Base-by-base conservation (phyloP, 2,329 filamentous ascomycete genomes). In the Teratosphaeria pseudoeucalypti region DNA sequence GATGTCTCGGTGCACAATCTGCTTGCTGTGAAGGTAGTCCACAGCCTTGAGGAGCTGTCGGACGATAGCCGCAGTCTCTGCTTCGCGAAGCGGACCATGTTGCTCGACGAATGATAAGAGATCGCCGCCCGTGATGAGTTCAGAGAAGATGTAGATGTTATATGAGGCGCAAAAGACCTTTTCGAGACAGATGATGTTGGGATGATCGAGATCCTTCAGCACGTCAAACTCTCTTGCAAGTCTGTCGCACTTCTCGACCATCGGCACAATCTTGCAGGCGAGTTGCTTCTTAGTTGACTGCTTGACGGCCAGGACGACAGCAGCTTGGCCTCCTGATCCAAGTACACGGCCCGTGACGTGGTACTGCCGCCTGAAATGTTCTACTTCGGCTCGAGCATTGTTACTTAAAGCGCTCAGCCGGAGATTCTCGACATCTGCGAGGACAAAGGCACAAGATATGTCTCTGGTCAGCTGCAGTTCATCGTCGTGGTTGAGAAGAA, bases 231-330 rank as follows among this genome's bases (percentile, higher is more conserved):
- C 78, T 26, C 76, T 70, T 52, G 63, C 37, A 7, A 61, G 55
- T 10, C 37, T 26, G 23, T 52, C 54, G 16, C 62, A 37, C 37
- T 56, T 59, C 19, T 52, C 12, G 34, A 16, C 3, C 16, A 27
- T 19, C 32, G 29, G 54, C 57, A 88, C 75, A 9, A 89, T 72
- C 66, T 90, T 90, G 75, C 87, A 90, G 11, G 85, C 86, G 23
- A 89, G 64, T 66, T 90, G 87, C 58, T 77, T 78, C 43, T 78
- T 76, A 0, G 80, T 82, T 6, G 70, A 70, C 27, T 74, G 69
- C 16, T 88, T 78, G 2, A 79, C 68, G 5, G 80, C 82, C 10
- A 85, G 74, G 58, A 81, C 78, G 2, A 87, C 81, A 52, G 73
- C 73, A 9, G 81, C 82, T 66, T 78, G 78, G 2, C 75, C 77